Evolutionary conservation across 371 early-diverging fungal genomes (phyloP).

Genomic region (Rhizomucor miehei): DNA sequence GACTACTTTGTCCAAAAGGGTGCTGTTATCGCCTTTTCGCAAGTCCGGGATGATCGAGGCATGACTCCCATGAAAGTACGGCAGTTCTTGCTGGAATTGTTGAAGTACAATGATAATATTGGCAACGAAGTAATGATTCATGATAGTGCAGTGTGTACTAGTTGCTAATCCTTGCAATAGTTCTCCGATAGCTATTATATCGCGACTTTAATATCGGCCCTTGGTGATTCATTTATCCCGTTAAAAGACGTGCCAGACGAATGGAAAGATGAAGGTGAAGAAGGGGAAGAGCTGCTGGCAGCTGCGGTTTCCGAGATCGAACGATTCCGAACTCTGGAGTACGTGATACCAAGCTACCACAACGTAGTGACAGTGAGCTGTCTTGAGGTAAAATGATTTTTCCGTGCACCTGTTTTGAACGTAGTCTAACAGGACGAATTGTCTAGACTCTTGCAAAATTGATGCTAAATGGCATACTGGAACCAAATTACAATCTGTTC

Average conservation of each 20-base stretch:
- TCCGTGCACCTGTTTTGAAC: not conserved
- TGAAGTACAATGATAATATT: constrained; percentile 90
- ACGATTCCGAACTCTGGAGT: constrained; percentile 76
- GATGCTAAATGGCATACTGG: constrained; percentile 61
- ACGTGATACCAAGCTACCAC: constrained; percentile 82
- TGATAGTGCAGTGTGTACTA: too few species aligned
- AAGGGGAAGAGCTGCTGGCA: constrained; percentile 48
- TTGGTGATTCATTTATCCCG: constrained; percentile 70
- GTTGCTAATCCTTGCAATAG: constrained; percentile 11
- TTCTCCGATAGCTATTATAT: constrained; percentile 85
- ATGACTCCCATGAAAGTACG: constrained; percentile 66
- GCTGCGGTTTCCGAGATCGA: constrained; percentile 72
- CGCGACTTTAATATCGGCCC: constrained; percentile 64
- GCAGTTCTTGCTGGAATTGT: constrained; percentile 69
- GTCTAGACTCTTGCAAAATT: constrained; percentile 40
- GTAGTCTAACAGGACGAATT: not conserved
- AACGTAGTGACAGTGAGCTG: constrained; percentile 84
- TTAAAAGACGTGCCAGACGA: constrained; percentile 30
- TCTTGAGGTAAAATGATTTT: constrained; percentile 51
- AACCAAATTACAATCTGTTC: constrained; percentile 67
- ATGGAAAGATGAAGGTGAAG: constrained; percentile 40
- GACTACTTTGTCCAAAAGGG: constrained; percentile 93
- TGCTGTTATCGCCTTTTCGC: constrained; percentile 71
- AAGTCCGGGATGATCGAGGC: constrained; percentile 63
- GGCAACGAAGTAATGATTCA: constrained; percentile 78